Evolutionary conservation across 1,284 basidiomycete genomes (phyloP), one percentile per base, ranked within the genome.

Genomic region (Butyriboletus appendiculatus): DNA sequence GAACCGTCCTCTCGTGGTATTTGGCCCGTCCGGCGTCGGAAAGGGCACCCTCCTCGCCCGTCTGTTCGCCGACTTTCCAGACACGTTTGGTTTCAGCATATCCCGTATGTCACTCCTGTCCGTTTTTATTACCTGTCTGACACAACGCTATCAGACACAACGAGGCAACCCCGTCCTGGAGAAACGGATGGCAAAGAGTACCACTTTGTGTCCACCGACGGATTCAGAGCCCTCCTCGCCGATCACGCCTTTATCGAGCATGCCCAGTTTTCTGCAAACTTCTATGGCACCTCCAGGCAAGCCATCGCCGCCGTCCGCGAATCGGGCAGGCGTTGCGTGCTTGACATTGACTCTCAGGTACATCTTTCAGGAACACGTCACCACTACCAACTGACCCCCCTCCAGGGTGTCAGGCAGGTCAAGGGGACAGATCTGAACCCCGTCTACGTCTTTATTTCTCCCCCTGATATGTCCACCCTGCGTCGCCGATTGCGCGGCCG

Each of bases 261-360:
- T 37, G 86, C 92, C 28, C 78, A 88, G 71, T 99, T 98, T 74
- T 95, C 93, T 4, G 88, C 90, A 26, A 98, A 98, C 71, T 82
- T 85, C 68, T 97, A 99, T 70, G 97, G 96, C 26, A 98, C 96
- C 4, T 94, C 89, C 53, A 88, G 89, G 59, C 81, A 85, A 59
- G 88, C 77, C 54, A 84, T 81, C 45, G 72, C 68, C 55, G 78
- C 74, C 65, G 87, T 90, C 32, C 76, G 81, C 41, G 69, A 76
- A 18, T 75, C 77, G 3, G 90, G 88, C 35, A 79, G 81, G 60
- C 76, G 94, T 15, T 98, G 96, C 69, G 87, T 99, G 51, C 82
- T 99, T 42, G 96, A 99, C 71, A 99, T 99, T 60, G 96, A 99
- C 69, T 88, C 94, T 14, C 95, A 96, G 85, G 92, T 61, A 62